A percentile compares a stretch with the other conserved stretches of the same genome.
These are phyloP conservation scores for Aspergillus quadrilineatus DNA, from an alignment of 2,329 filamentous ascomycete genomes.

Conservation along the genomic window DNA sequence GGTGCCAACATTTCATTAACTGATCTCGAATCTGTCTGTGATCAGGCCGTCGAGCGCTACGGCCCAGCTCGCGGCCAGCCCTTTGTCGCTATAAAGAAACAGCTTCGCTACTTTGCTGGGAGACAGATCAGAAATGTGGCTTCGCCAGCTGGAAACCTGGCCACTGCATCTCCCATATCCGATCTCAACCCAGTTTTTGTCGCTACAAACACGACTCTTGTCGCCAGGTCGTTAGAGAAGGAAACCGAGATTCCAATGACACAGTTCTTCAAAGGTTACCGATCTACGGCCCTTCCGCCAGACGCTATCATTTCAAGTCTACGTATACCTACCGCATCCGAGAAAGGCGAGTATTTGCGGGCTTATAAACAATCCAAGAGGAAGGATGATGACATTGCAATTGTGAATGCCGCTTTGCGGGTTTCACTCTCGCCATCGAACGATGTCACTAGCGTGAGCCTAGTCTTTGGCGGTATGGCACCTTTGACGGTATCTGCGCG, in stretches of 20 bases:
- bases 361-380: constrained; percentile 96
- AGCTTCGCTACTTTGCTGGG: constrained; percentile 91
- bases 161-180: constrained; percentile 92
- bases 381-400: constrained; percentile 97
- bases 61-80: constrained; percentile 70
- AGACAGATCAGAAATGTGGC: constrained; percentile 97
- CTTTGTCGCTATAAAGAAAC: constrained; percentile 88
- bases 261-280: constrained; percentile 88
- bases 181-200: constrained; percentile 94
- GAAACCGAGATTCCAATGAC: constrained; percentile 87
- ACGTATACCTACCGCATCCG: constrained; percentile 73
- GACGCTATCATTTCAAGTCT: constrained; percentile 85
- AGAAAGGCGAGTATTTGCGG: constrained; percentile 77
- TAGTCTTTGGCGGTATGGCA: constrained; percentile 95
- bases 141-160: constrained; percentile 89
- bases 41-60: constrained; percentile 76
- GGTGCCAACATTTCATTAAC: constrained; percentile 92
- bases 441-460: constrained; percentile 68
- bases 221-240: constrained; percentile 72
- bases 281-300: constrained; percentile 74
- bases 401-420: constrained; percentile 84
- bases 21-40: constrained; percentile 81
- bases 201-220: constrained; percentile 75
- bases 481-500: constrained; percentile 85
- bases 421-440: constrained; percentile 69